Percentiles rank a stretch among this genome's conserved stretches.
phyloP scores from a whole-genome alignment of 2,329 filamentous ascomycete genomes.

The Paraphoma chrysanthemicola region DNA sequence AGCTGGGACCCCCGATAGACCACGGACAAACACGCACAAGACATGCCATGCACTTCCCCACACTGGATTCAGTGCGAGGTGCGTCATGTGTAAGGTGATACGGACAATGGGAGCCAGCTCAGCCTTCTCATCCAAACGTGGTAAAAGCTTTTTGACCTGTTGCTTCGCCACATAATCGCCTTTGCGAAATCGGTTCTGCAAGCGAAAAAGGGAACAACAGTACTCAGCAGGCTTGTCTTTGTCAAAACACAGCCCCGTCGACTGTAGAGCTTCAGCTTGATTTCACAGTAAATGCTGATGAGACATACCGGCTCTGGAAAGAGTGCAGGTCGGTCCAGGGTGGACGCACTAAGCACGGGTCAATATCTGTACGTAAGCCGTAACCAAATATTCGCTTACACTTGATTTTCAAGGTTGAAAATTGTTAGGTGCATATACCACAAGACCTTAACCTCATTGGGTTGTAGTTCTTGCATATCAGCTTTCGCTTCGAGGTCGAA shows the following conservation, averaged over 20 bases:
- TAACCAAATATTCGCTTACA: constrained; percentile 2
- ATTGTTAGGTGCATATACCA: constrained; percentile 45
- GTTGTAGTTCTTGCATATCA: constrained; percentile 32
- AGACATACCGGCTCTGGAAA: constrained; percentile 43
- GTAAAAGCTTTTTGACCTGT: constrained; percentile 31
- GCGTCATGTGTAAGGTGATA: constrained; percentile 40
- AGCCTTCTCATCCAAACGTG: constrained; percentile 31
- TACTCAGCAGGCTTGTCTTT: constrained; percentile 36
- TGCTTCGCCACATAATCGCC: constrained; percentile 28
- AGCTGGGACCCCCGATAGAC: too few species aligned
- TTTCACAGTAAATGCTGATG: too few species aligned
- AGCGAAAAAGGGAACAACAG: constrained; percentile 43
- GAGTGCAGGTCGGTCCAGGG: constrained; percentile 42
- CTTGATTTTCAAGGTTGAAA: constrained; percentile 45
- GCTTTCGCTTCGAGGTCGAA: constrained; percentile 38
- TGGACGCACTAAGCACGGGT: constrained; percentile 23
- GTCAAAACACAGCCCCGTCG: constrained; percentile 38
- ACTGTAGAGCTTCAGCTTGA: constrained; percentile 22
- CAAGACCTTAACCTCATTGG: constrained; percentile 29
- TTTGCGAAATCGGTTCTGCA: constrained; percentile 45
- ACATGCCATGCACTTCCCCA: constrained; percentile 42
- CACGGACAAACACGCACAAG: constrained; percentile 8
- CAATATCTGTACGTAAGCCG: too few species aligned
- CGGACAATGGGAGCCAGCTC: constrained; percentile 36
- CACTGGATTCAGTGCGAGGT: constrained; percentile 39